Conservation (phyloP, 2,329 filamentous ascomycete genomes). For the Pseudogymnoascus verrucosus region DNA sequence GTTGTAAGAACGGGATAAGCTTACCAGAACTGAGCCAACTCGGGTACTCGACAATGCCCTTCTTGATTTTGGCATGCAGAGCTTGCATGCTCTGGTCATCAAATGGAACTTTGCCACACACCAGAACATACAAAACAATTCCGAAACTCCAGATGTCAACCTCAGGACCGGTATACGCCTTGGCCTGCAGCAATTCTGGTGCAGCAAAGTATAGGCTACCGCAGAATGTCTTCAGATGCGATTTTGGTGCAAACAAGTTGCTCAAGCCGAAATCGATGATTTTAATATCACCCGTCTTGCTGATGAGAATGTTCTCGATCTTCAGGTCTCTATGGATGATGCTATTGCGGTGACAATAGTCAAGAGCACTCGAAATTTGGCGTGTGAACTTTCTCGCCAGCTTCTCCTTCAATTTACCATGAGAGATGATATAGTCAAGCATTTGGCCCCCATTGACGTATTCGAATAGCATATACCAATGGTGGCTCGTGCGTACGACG, state of each 20-base stretch:
- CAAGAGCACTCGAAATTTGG: slow-evolving; percentile 91
- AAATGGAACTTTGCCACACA: slow-evolving; percentile 96
- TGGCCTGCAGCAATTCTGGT: slow-evolving; percentile 85
- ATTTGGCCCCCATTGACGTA: slow-evolving; percentile 98
- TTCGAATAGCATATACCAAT: slow-evolving; percentile 99
- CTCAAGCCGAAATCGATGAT: slow-evolving; percentile 98
- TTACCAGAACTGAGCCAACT: slow-evolving; percentile 81
- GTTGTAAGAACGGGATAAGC: slow-evolving; percentile 11
- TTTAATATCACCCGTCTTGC: slow-evolving; percentile 97
- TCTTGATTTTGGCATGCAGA: slow-evolving; percentile 97
- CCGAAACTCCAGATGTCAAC: slow-evolving; percentile 99
- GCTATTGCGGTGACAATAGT: slow-evolving; percentile 96
- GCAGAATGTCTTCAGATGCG: slow-evolving; percentile 90
- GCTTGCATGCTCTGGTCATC: slow-evolving; percentile 99
- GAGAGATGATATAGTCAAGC: slow-evolving; percentile 99
- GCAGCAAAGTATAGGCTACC: slow-evolving; percentile 97
- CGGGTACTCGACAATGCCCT: slow-evolving; percentile 90
- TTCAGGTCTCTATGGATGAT: slow-evolving; percentile 97
- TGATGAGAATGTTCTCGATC: slow-evolving; percentile 98
- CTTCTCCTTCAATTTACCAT: slow-evolving; percentile 95
- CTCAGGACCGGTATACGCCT: slow-evolving; percentile 90
- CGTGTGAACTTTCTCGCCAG: slow-evolving; percentile 95
- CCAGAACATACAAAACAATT: slow-evolving; percentile 92
- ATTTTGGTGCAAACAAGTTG: slow-evolving; percentile 83
- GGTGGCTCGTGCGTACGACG: slow-evolving; percentile 89